A percentile compares a stretch with the other conserved stretches of the same genome.
These are phyloP conservation scores for Thymus mandschuricus DNA, from an alignment of 257 asterid genomes.

Conservation along the genomic window DNA sequence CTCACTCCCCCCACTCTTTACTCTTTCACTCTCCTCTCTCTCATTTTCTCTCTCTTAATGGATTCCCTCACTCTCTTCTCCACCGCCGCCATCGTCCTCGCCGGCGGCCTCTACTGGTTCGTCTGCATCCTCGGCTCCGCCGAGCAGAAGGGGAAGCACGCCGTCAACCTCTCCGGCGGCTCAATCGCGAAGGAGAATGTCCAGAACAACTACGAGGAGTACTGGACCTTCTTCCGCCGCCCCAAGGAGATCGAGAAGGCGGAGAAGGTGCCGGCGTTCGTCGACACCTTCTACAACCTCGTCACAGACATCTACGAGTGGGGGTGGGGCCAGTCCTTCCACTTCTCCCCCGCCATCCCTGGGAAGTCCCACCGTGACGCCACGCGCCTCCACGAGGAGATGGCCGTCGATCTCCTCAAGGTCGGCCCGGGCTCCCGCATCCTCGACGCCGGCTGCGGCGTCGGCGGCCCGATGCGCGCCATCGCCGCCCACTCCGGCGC, in stretches of 20 bases:
- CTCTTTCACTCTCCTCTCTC: background rate
- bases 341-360: slow-evolving; percentile 68
- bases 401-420: slow-evolving; percentile 71
- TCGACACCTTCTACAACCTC: slow-evolving; percentile 80
- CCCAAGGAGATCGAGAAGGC: slow-evolving; percentile 67
- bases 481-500: slow-evolving; percentile 83
- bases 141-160: slow-evolving; percentile 70
- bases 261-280: slow-evolving; percentile 77
- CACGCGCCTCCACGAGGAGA: slow-evolving; percentile 75
- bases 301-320: slow-evolving; percentile 86
- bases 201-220: slow-evolving; percentile 64
- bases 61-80: slow-evolving; percentile 57
- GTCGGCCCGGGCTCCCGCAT: slow-evolving; percentile 52
- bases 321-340: slow-evolving; percentile 95
- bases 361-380: slow-evolving; percentile 76
- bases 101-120: slow-evolving; percentile 75
- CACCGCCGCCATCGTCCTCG: slow-evolving; percentile 57
- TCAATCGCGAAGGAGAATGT: slow-evolving; percentile 67
- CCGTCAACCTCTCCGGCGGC: slow-evolving; percentile 75
- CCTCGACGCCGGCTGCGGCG: slow-evolving; percentile 85
- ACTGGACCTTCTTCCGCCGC: slow-evolving; percentile 78
- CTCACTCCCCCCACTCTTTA: slow-evolving; percentile 24
- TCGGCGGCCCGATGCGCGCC: slow-evolving; percentile 89
- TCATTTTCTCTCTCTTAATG: slow-evolving; percentile 36
- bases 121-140: slow-evolving; percentile 72